Percentiles rank a stretch among this genome's conserved stretches.
Conservation (phyloP, 1,284 basidiomycete species). For the Ceratobasidium sp. region DNA sequence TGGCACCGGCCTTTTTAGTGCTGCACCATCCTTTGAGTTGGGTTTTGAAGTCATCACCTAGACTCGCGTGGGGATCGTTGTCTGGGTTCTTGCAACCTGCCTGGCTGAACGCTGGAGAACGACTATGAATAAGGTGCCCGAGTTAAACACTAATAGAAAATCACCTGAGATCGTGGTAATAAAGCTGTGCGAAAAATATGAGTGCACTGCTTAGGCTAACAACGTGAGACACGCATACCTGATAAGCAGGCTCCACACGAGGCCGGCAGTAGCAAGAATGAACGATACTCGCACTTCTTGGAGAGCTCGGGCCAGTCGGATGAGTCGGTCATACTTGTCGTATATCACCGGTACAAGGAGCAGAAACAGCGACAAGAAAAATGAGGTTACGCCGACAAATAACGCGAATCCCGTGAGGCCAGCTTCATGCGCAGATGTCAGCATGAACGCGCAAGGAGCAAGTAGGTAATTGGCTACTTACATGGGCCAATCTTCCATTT, state of each 20-base stretch:
- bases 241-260: constrained; percentile 75
- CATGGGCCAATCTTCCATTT: constrained; percentile 86
- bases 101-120: constrained; percentile 81
- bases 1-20: constrained; percentile 87
- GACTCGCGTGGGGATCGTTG: constrained; percentile 75
- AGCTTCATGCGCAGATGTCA: constrained; percentile 63
- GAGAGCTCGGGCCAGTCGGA: constrained; percentile 80
- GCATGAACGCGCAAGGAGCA: constrained; percentile 2
- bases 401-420: constrained; percentile 88
- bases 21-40: constrained; percentile 84
- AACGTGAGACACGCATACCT: constrained; percentile 66
- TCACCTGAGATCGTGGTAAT: constrained; percentile 53
- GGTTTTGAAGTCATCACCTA: constrained; percentile 77
- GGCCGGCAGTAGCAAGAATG: constrained; percentile 80
- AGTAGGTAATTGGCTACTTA: constrained; percentile 61
- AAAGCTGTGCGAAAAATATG: constrained; percentile 61
- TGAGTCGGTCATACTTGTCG: constrained; percentile 86
- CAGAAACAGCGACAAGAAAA: constrained; percentile 79
- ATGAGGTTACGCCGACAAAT: constrained; percentile 78
- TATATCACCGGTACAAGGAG: constrained; percentile 83
- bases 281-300: constrained; percentile 84
- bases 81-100: constrained; percentile 85
- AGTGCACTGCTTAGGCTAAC: constrained; percentile 1
- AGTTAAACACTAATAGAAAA: neutral
- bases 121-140: constrained; percentile 55